These are phyloP conservation scores for Niveomyces coronatus DNA, from an alignment of 2,329 filamentous ascomycete species.

Conservation along the genomic window DNA sequence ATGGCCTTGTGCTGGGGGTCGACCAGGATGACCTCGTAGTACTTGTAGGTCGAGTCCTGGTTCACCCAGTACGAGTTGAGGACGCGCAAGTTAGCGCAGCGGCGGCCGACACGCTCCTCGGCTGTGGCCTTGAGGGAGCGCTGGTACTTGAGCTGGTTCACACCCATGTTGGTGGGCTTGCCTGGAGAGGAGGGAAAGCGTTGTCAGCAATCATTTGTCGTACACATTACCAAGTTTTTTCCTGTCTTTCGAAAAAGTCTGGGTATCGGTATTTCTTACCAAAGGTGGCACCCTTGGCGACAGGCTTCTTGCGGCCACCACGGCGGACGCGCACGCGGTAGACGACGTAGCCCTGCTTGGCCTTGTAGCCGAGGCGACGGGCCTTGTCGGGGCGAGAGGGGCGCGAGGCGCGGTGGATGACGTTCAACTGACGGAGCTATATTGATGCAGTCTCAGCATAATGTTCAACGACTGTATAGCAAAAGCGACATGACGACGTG, in stretches of 20 bases:
- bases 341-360: constrained; percentile 99
- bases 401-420: constrained; percentile 97
- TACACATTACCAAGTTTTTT: neutral
- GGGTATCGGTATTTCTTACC: constrained; percentile 48
- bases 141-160: constrained; percentile 99
- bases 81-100: constrained; percentile 97
- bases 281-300: constrained; percentile 96
- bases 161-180: constrained; percentile 99
- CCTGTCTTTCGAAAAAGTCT: neutral
- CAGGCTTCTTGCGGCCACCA: constrained; percentile 97
- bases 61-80: constrained; percentile 99
- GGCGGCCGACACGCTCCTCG: constrained; percentile 98
- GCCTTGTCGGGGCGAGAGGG: constrained; percentile 99
- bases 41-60: constrained; percentile 99
- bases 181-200: constrained; percentile 44
- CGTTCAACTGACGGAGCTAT: constrained; percentile 99
- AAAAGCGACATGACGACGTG: constrained; percentile 24
- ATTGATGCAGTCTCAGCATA: constrained; percentile 99
- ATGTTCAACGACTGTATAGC: constrained; percentile 99
- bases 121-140: constrained; percentile 94
- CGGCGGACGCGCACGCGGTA: constrained; percentile 98
- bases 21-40: constrained; percentile 99
- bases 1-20: constrained; percentile 99
- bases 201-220: constrained; percentile 9
- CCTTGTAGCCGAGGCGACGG: constrained; percentile 99